A percentile compares a stretch with the other conserved stretches of the same genome.
These are phyloP conservation scores for Cardamine occulta DNA, from an alignment of 345 rosid species.

Conservation along the genomic window DNA sequence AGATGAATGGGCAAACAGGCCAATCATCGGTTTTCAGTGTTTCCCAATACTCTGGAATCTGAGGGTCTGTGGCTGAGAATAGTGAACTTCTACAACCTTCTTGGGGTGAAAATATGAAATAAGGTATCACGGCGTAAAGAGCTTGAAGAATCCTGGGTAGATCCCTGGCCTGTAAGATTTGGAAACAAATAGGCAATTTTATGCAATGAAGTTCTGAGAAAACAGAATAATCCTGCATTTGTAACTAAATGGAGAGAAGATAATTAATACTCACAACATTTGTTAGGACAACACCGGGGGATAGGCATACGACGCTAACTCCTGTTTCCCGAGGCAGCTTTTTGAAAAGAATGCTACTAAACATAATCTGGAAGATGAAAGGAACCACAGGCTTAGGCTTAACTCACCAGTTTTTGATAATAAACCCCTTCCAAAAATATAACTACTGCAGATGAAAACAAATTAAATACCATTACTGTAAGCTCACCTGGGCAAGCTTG, in stretches of 20 bases:
- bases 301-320: constrained; percentile 77
- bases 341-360: constrained; percentile 83
- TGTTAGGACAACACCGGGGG: constrained; percentile 90
- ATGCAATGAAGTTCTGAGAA: constrained; percentile 21
- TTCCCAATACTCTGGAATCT: constrained; percentile 87
- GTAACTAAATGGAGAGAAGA: constrained; percentile 17
- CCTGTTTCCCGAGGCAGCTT: constrained; percentile 93
- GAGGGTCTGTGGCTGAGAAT: constrained; percentile 95
- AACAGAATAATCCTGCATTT: constrained; percentile 19
- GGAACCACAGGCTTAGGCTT: background rate
- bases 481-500: constrained; percentile 92
- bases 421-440: background rate
- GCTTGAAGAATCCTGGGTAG: constrained; percentile 81
- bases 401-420: constrained; percentile 21
- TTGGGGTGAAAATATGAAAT: constrained; percentile 83
- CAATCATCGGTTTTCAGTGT: constrained; percentile 75
- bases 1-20: constrained; percentile 94
- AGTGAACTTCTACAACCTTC: constrained; percentile 96
- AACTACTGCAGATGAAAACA: background rate
- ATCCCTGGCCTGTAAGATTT: constrained; percentile 83
- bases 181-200: background rate
- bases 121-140: constrained; percentile 78
- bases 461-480: constrained; percentile 13
- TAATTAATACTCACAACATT: constrained; percentile 75
- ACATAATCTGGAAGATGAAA: constrained; percentile 78